Evolutionary conservation across 75 land plant species (phyloP).

Genomic region (Sequoia sempervirens): DNA sequence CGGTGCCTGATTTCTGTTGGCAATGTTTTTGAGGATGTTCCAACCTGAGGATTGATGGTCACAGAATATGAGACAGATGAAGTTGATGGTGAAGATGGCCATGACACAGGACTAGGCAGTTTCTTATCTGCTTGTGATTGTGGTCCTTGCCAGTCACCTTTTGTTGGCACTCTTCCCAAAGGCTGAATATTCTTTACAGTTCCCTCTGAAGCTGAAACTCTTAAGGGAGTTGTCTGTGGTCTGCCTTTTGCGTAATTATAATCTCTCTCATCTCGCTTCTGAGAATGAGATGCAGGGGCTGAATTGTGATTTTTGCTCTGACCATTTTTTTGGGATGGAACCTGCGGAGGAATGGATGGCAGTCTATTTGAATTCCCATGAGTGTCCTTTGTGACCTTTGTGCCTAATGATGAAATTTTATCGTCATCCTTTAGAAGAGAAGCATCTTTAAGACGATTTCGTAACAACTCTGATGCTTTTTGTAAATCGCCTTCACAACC

Average conservation of each 20-base stretch:
- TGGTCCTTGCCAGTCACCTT: constrained; percentile 33
- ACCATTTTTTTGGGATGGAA: constrained; percentile 1
- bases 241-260: constrained; percentile 30
- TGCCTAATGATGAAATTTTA: constrained; percentile 6
- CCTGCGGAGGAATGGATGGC: constrained; percentile 12
- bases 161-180: constrained; percentile 22
- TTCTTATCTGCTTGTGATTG: constrained; percentile 14
- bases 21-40: constrained; percentile 23
- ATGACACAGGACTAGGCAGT: constrained; percentile 22
- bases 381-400: constrained; percentile 14
- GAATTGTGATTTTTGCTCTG: constrained; percentile 14
- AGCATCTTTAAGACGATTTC: constrained; percentile 35
- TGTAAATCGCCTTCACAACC: constrained; percentile 77
- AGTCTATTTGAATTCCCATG: constrained; percentile 13
- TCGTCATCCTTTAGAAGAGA: constrained; percentile 28
- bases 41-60: constrained; percentile 31
- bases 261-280: constrained; percentile 48
- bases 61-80: constrained; percentile 34
- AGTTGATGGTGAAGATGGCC: constrained; percentile 24
- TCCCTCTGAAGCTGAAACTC: constrained; percentile 11
- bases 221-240: constrained; percentile 9
- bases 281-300: constrained; percentile 18
- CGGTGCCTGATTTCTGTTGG: constrained; percentile 22
- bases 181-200: constrained; percentile 18
- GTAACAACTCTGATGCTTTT: constrained; percentile 53